A percentile compares a stretch with the other conserved stretches of the same genome.
These are phyloP conservation scores for Elsinoe batatas DNA, from an alignment of 2,329 filamentous ascomycete species.

Conservation along the genomic window DNA sequence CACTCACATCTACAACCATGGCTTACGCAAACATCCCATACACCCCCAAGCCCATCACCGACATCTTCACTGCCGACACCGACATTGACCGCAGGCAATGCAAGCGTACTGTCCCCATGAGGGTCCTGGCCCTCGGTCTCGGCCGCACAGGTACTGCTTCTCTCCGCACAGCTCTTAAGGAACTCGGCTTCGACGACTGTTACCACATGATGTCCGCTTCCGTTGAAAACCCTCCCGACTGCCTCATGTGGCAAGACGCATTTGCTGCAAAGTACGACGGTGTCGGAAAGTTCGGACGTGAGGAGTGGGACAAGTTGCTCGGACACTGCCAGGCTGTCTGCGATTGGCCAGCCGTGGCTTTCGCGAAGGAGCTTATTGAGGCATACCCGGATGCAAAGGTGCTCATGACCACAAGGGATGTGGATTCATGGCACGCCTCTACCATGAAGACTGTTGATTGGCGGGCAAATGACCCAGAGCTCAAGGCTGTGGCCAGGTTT, in stretches of 20 bases:
- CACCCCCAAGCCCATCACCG: slow-evolving; percentile 43
- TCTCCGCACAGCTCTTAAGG: slow-evolving; percentile 54
- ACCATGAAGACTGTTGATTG: slow-evolving; percentile 60
- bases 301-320: slow-evolving; percentile 60
- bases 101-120: slow-evolving; percentile 60
- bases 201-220: slow-evolving; percentile 67
- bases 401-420: slow-evolving; percentile 56
- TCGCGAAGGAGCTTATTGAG: slow-evolving; percentile 59
- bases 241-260: slow-evolving; percentile 61
- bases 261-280: slow-evolving; percentile 54
- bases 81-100: slow-evolving; percentile 58
- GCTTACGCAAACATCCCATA: slow-evolving; percentile 30
- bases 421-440: slow-evolving; percentile 53
- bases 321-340: slow-evolving; percentile 57
- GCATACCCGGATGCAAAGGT: slow-evolving; percentile 65
- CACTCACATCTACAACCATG: slow-evolving; percentile 21
- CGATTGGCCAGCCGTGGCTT: slow-evolving; percentile 59
- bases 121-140: slow-evolving; percentile 59
- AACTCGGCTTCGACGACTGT: slow-evolving; percentile 57
- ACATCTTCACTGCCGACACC: slow-evolving; percentile 56
- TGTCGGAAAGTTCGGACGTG: slow-evolving; percentile 51
- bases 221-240: slow-evolving; percentile 58
- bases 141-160: slow-evolving; percentile 63
- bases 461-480: slow-evolving; percentile 55
- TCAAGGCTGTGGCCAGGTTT: slow-evolving; percentile 43